Evolutionary conservation across 148 eudicot genomes (phyloP).

Genomic region (Chenopodium quinoa): DNA sequence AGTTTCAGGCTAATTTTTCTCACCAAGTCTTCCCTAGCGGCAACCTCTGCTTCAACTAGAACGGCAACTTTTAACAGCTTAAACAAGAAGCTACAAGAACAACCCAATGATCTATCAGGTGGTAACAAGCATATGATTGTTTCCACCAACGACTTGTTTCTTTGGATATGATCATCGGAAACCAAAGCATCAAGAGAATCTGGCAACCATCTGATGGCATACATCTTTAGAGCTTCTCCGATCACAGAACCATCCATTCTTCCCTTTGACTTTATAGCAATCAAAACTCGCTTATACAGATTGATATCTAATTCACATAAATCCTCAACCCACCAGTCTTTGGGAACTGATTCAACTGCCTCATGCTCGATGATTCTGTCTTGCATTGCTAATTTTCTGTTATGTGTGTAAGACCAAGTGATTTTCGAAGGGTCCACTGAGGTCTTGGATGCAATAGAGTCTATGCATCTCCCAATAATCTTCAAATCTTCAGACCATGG

Average conservation of each 20-base stretch:
- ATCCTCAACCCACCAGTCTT: slow-evolving; percentile 97
- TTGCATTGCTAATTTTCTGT: slow-evolving; percentile 49
- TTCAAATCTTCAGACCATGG: slow-evolving; percentile 80
- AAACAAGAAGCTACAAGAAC: slow-evolving; percentile 88
- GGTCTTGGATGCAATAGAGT: slow-evolving; percentile 76
- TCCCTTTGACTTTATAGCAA: slow-evolving; percentile 64
- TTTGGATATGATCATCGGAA: slow-evolving; percentile 50
- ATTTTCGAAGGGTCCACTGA: slow-evolving; percentile 59
- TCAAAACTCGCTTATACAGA: slow-evolving; percentile 68
- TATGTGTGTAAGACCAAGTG: slow-evolving; percentile 81
- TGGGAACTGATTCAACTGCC: slow-evolving; percentile 53
- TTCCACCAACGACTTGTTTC: slow-evolving; percentile 66
- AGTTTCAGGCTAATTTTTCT: slow-evolving; percentile 51
- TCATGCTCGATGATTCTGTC: slow-evolving; percentile 46
- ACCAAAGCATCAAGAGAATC: slow-evolving; percentile 62
- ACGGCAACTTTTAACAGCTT: slow-evolving; percentile 69
- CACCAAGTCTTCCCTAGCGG: slow-evolving; percentile 55
- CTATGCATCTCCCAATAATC: slow-evolving; percentile 64
- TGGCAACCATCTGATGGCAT: slow-evolving; percentile 77
- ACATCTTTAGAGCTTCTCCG: slow-evolving; percentile 71
- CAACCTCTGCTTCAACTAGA: slow-evolving; percentile 59
- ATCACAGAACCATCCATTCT: slow-evolving; percentile 66
- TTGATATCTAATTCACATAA: slow-evolving; percentile 75
- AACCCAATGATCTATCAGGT: slow-evolving; percentile 47
- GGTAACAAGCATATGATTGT: slow-evolving; percentile 68